Evolutionary conservation across 345 rosid species (phyloP), one percentile per base, ranked within the genome.

Genomic region (Cardamine chenopodiifolia): DNA sequence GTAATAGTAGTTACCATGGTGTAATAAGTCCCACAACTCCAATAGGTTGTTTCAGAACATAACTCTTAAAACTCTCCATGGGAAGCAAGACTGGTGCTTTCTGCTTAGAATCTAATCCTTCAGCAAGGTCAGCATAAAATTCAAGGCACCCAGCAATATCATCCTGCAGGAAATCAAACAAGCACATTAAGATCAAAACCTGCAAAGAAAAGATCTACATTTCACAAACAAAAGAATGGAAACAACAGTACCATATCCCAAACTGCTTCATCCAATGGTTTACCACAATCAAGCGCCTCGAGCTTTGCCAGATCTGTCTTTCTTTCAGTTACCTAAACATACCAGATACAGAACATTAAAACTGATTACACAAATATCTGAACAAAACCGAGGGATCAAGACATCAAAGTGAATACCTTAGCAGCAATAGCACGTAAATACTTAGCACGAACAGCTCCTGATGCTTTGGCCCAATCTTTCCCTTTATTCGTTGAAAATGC

Each of bases 111-210:
- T 95, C 99, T 77, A 92, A 78, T 22, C 90, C 96, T 83, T 90
- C 97, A 63, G 99, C 99, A 77, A 95, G 97, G 66, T 86, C 92
- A 44, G 99, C 99, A 61, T 87, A 95, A 77, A 71, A 95, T 70
- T 92, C 97, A 66, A 95, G 92, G 80, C 99, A 95, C 44, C 86
- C 93, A 60, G 97, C 89, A 56, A 90, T 97, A 88, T 95, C 97
- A 59, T 92, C 99, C 97, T 94, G 82, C 28, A 70, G 12, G 55
- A 73, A 60, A 87, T 58, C 20, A 79, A 40, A 71, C 74, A 62
- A 67, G 44, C 73, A 68, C 53, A 44, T 76, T 4, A 58, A 78
- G 68, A 68, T 9, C 60, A 48, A 47, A 53, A 37, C 9, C 32
- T 25, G 19, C 15, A 48, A 48, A 20, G 54, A 15, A 22, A 74